Base-by-base conservation (phyloP, 1,139 yeast species). In the Blastobotrys serpentis region DNA sequence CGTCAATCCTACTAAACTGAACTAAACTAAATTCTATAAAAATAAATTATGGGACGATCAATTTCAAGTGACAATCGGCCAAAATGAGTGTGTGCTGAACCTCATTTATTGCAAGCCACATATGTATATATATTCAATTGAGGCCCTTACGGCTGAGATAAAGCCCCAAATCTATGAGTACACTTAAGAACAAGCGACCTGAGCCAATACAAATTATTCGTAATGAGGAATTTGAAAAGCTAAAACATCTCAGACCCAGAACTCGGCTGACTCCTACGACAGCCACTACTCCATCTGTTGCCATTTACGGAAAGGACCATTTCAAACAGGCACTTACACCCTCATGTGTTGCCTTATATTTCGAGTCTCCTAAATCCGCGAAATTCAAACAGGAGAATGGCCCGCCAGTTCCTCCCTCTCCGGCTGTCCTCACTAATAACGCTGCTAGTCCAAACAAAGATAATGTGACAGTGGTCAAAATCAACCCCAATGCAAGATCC, bases 191-290 rank as follows among this genome's bases (percentile, higher is more conserved):
- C n/a, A 40, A 47, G 21, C 51, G 51, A 13, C 47, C 46, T 13
- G 39, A 46, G 36, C 49, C 55, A 26, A 43, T 45, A 21, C 39
- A 47, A 23, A 45, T 44, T n/a, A 77, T 70, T 60, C 94, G 92
- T 71, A 36, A 36, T 19, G 40, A 36, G 14, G 40, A 36, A 25
- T 36, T 36, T 36, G 40, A 36, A 14, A 4, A 11, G 16, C 19
- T 36, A 8, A 36, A 18, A 36, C 40, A 25, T 5, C 25, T 36
- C 16, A 36, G 16, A 11, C 30, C 26, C 10, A 42, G 36, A 25
- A 25, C 47, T 7, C 40, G 45, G 4, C 33, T 53, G 30, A 54
- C 59, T 2, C 59, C 59, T 1, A 21, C 44, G 7, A 55, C 58
- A 14, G 58, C 57, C 14, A 56, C 59, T 8, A 56, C 59, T n/a